Conservation (phyloP, 208 protist species). For the Leishmania martiniquensis region DNA sequence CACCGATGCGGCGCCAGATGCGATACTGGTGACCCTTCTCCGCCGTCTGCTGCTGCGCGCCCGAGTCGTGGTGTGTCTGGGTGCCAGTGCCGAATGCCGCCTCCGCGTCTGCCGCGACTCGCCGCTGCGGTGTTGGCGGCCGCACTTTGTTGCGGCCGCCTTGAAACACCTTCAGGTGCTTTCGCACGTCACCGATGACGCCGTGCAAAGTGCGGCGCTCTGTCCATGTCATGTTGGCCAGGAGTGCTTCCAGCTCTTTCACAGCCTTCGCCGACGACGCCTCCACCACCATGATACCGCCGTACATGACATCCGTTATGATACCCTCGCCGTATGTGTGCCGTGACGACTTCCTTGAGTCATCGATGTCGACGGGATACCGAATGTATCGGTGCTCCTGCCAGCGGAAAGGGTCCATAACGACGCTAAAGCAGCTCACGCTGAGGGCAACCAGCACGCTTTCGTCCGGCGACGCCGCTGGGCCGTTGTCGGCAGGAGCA, state of each 20-base stretch:
- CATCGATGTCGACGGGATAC: constrained; percentile 57
- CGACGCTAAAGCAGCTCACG: constrained; percentile 73
- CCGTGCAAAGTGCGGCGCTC: constrained; percentile 31
- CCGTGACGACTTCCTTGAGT: constrained; percentile 29
- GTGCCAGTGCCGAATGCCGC: neutral
- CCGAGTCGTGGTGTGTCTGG: neutral
- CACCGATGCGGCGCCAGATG: constrained; percentile 59
- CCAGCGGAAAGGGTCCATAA: constrained; percentile 77
- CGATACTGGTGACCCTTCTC: constrained; percentile 37
- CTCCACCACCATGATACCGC: constrained; percentile 72
- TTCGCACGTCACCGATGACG: constrained; percentile 47
- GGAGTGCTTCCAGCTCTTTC: constrained; percentile 42
- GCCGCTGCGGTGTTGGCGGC: neutral
- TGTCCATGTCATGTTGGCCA: constrained; percentile 49
- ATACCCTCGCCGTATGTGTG: constrained; percentile 71
- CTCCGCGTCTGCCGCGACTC: neutral
- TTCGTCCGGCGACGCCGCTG: neutral
- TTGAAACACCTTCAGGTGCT: constrained; percentile 29
- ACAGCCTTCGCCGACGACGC: constrained; percentile 45
- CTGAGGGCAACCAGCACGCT: constrained; percentile 35
- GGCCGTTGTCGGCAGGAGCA: constrained; percentile 1
- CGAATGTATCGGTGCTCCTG: constrained; percentile 52
- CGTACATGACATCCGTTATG: constrained; percentile 91
- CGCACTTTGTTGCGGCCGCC: constrained; percentile 11
- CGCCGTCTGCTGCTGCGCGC: neutral